Base-by-base conservation (phyloP, 371 early-diverging fungal genomes). In the Gilbertella persicaria region DNA sequence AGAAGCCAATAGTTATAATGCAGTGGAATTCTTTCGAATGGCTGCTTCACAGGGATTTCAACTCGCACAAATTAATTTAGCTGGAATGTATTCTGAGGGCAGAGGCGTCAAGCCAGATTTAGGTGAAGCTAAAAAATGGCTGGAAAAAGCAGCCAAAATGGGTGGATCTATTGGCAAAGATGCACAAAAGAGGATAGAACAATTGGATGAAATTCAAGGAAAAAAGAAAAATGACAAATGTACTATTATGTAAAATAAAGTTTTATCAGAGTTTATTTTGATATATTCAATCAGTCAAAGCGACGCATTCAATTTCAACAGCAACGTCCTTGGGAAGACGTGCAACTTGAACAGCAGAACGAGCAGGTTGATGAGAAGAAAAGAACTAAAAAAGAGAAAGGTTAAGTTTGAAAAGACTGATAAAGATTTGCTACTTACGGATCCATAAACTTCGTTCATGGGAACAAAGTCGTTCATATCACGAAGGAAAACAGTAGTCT, bases 271-370 rank as follows among this genome's bases (percentile, higher is more conserved):
- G 25, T 17, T 30, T 47, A 21, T 38, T 21, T 39, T 42, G 10
- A 30, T 33, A 40, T 41, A 50, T 57, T 63, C 66, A 60, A 42
- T 72, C 53, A 39, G 67, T 58, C 28, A 71, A 54, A 46, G 94
- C 97, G 59, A 94, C 79, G 40, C 90, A 90, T 70, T 95, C 97
- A 58, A 96, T 91, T 74, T 96, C 96, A 46, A 96, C 93, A 58
- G 82, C 64, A 39, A 90, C 95, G 66, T 90, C 91, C 64, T 87
- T 80, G 40, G 96, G 96, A 24, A 95, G 83, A 56, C 91, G 83
- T 28, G 93, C 93, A 29, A 95, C 97, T 71, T 96, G 85, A 43
- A 96, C 89, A 35, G 91, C 89, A 28, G 94, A 83, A 35, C 97
- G 85, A 19, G 97, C 95, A 35, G 97, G 97, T 23, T 80, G 77